A percentile compares a stretch with the other conserved stretches of the same genome.
phyloP scores from a whole-genome alignment of 352 stramenopile species.

The Pythium volutum region DNA sequence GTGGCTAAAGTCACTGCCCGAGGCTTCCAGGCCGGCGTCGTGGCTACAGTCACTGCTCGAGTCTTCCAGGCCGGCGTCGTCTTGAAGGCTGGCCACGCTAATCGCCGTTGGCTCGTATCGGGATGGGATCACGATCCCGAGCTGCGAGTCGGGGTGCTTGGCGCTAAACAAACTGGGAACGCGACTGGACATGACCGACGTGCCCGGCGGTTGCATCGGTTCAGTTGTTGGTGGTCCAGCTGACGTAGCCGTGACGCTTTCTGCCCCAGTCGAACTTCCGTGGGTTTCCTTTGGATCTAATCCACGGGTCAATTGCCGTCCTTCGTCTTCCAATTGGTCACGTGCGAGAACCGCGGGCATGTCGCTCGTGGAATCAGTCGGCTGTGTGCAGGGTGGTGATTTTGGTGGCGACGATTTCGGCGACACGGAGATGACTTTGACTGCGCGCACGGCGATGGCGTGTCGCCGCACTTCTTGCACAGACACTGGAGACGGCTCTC shows the following conservation, averaged over 20 bases:
- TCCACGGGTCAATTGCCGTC: not conserved
- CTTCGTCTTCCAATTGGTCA: not conserved
- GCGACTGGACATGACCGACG: not conserved
- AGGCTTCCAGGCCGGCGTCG: not conserved
- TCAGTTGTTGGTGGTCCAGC: not conserved
- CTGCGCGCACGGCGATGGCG: constrained; percentile 1
- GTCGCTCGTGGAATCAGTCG: not conserved
- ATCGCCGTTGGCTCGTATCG: constrained; percentile 5
- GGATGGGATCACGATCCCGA: constrained; percentile 21
- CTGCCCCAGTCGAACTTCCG: not conserved
- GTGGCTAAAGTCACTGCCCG: constrained; percentile 1
- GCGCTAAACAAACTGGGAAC: constrained; percentile 15
- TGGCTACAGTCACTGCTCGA: constrained; percentile 5
- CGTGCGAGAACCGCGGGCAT: not conserved
- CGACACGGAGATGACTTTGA: constrained; percentile 16
- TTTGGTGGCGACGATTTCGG: constrained; percentile 13
- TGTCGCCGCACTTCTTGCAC: constrained; percentile 12
- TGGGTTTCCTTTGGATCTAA: not conserved
- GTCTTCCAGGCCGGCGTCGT: not conserved
- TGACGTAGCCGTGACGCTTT: not conserved
- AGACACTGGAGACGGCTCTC: constrained; percentile 8
- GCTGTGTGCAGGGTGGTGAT: not conserved
- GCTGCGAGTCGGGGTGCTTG: constrained; percentile 14
- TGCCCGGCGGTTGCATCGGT: not conserved
- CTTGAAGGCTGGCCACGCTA: not conserved